Conservation (phyloP, 176 grass and related monocot species). For the Cocos nucifera region DNA sequence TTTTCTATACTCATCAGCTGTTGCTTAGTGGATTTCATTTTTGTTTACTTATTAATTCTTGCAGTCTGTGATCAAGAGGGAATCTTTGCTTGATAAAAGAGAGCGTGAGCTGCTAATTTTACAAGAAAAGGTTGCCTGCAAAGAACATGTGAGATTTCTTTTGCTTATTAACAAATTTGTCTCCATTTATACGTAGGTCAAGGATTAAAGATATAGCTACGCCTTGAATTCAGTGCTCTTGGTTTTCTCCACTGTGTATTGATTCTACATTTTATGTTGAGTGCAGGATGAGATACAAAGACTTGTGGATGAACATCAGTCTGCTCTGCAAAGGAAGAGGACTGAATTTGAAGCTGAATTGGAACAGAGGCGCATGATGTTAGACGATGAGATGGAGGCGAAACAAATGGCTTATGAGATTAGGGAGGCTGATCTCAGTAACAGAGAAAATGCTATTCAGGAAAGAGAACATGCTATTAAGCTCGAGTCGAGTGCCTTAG, state of each 20-base stretch:
- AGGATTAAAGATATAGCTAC: no score
- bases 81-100: slow-evolving; percentile 61
- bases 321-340: slow-evolving; percentile 36
- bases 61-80: slow-evolving; percentile 57
- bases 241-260: background rate
- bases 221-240: no score
- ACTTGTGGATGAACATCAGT: slow-evolving; percentile 51
- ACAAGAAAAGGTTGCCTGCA: slow-evolving; percentile 64
- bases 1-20: no score
- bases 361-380: slow-evolving; percentile 28
- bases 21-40: no score
- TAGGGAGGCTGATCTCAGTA: slow-evolving; percentile 41
- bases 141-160: slow-evolving; percentile 50
- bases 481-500: slow-evolving; percentile 30
- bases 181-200: no score
- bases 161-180: background rate
- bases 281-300: slow-evolving; percentile 70
- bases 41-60: slow-evolving; percentile 10
- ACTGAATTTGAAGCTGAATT: slow-evolving; percentile 63
- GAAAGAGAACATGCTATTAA: slow-evolving; percentile 36
- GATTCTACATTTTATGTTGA: slow-evolving; percentile 3
- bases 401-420: slow-evolving; percentile 31
- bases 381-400: slow-evolving; percentile 42
- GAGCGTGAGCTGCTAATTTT: slow-evolving; percentile 75
- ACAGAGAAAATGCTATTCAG: slow-evolving; percentile 24